phyloP scores from a whole-genome alignment of 2,329 filamentous ascomycete genomes.

The Cladorrhinum sp. region DNA sequence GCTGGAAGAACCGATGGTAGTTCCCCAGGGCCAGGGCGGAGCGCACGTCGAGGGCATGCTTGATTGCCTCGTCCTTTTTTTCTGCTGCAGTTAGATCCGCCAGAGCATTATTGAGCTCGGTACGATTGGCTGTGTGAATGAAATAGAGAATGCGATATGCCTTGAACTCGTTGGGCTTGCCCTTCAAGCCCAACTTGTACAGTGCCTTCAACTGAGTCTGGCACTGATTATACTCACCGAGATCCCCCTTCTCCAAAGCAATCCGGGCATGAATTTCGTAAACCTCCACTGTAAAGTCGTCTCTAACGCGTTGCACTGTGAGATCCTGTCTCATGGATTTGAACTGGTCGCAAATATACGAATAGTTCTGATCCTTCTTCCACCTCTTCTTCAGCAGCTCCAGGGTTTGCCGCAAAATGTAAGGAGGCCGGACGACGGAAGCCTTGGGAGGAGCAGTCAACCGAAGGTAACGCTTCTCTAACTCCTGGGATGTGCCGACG shows the following conservation, averaged over 20 bases:
- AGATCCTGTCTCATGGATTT: conserved; percentile 97
- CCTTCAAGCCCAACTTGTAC: conserved; percentile 82
- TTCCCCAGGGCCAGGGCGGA: conserved; percentile 90
- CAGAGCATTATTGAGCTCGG: conserved; percentile 95
- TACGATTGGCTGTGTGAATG: conserved; percentile 97
- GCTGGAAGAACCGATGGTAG: conserved; percentile 96
- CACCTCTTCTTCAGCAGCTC: conserved; percentile 92
- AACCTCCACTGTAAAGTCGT: conserved; percentile 91
- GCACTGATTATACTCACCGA: conserved; percentile 99
- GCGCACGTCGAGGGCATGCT: conserved; percentile 87
- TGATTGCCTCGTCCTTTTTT: conserved; percentile 78
- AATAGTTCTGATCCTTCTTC: conserved; percentile 89
- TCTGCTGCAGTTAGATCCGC: conserved; percentile 98
- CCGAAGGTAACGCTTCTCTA: conserved; percentile 94
- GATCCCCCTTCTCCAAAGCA: conserved; percentile 94
- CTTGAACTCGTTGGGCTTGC: conserved; percentile 93
- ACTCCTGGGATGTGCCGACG: conserved; percentile 74
- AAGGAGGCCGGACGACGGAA: conserved; percentile 81
- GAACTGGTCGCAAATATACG: conserved; percentile 98
- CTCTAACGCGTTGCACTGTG: conserved; percentile 95
- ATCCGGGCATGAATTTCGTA: conserved; percentile 98
- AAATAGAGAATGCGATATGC: conserved; percentile 99
- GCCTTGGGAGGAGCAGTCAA: conserved; percentile 87
- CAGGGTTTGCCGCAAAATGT: conserved; percentile 76
- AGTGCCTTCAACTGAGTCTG: conserved; percentile 94